Base-by-base conservation (phyloP, 768 basidiomycete species). In the Boletus patriciae region DNA sequence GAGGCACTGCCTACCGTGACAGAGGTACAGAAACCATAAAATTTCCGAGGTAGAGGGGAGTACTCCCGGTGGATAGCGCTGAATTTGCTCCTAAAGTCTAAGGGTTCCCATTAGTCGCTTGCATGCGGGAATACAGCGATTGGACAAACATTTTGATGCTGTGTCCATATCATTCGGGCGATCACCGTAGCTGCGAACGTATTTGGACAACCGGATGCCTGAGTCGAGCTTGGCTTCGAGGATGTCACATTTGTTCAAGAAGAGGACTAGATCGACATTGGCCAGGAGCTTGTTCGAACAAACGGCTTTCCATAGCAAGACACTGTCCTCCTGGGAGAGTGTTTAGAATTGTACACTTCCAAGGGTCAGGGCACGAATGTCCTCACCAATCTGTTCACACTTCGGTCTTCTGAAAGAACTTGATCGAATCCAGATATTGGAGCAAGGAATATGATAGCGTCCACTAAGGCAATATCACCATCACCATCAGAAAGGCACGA, bases 161-260 rank as follows among this genome's bases (percentile, higher is more conserved):
- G 77, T 83, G 15, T 88, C 86, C 37, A 86, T 73, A 62, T 89
- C 86, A 50, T 91, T 91, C 21, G 82, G 74, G 46, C 87, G 79
- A 54, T 85, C 81, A 10, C 80, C 82, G 65, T 86, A 91, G 46
- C 85, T 88, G 46, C 86, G 80, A 31, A 91, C 87, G 62, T 86
- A 87, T 66, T 86, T 84, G 34, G 78, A 72, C 31, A 91, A 73
- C 57, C 78, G 78, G 54, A 88, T 78, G 31, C 89, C 89, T 1
- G 86, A 77, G 19, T 75, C 72, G 12, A 91, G 80, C 64, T 91
- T 91, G 44, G 77, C 63, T 57, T 81, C 81, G 52, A 92, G 73
- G 57, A 91, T 87, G 64, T 91, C 89, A 57, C 86, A 86, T 68
- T 92, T 92, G 74, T 92, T 92, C 50, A 92, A 76, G 76, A 92